Base-by-base conservation (phyloP, 1,284 basidiomycete genomes). In the Heterobasidion parviporum region DNA sequence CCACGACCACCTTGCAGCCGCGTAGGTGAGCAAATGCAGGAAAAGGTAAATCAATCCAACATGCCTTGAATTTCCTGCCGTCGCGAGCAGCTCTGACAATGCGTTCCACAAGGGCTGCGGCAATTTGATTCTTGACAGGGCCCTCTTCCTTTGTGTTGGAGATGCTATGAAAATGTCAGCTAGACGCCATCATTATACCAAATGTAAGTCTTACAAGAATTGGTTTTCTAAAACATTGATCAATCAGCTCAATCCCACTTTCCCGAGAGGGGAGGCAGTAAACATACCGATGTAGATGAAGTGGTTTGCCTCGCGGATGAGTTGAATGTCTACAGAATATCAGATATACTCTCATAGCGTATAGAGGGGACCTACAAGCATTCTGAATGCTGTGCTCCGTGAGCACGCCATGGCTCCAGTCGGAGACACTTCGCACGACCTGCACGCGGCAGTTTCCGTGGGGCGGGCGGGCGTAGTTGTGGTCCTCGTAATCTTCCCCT, bases 381-480 rank as follows among this genome's bases (percentile, higher is more conserved):
- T 87, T 84, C 71, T 94, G 92, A 56, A 95, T 89, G 68, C 87
- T 90, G 61, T 83, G 79, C 68, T 95, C 92, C 1, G 82, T 86
- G 61, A 94, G 74, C 20, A 93, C 88, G 16, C 94, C 94, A 66
- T 94, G 91, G 66, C 87, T 91, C 93, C 93, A 97, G 70, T 97
- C 94, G 3, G 79, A 84, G 15, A 93, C 87, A 59, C 89, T 92
- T 54, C 93, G 80, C 35, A 92, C 76, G 16, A 81, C 89, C 70
- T 94, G 92, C 15, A 93, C 86, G 32, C 74, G 74, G 63, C 85
- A 86, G 8, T 73, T 75, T 1, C 78, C 76, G 15, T 78, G 72
- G 9, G 73, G 72, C 0, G 75, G 69, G 6, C 67, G 68, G 2
- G 68, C 61, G 58, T 81, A 80, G 16, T 61, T 54, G 20, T 64